Percentiles rank a stretch among this genome's conserved stretches.
These are phyloP conservation scores for Lasiosphaeris hirsuta DNA, from an alignment of 495 filamentous ascomycete species.

Conservation along the genomic window DNA sequence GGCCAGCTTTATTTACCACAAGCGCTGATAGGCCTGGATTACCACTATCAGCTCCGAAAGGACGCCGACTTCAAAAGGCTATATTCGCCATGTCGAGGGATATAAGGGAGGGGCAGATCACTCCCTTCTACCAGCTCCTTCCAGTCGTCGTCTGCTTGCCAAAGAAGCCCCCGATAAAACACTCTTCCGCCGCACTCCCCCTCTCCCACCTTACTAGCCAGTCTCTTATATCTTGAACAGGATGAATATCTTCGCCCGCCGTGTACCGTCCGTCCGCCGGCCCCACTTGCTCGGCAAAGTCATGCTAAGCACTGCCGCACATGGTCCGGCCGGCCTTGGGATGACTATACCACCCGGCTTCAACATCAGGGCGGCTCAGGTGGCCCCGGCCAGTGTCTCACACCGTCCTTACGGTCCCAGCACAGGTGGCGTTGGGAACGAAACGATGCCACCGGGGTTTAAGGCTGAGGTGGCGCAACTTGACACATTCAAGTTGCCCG, in stretches of 20 bases:
- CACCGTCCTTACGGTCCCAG: not conserved
- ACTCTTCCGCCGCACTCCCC: not conserved
- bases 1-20: not conserved
- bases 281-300: slow-evolving; percentile 4
- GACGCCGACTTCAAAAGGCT: not conserved
- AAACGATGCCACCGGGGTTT: slow-evolving; percentile 37
- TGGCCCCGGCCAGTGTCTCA: slow-evolving; percentile 1
- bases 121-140: no score
- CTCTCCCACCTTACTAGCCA: not conserved
- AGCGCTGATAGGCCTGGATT: not conserved
- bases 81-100: not conserved
- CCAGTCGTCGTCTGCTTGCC: not conserved
- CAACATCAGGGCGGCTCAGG: slow-evolving; percentile 15
- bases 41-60: slow-evolving; percentile 3
- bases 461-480: slow-evolving; percentile 32
- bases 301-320: slow-evolving; percentile 17
- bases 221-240: not conserved
- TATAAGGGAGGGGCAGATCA: no score
- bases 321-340: not conserved
- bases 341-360: slow-evolving; percentile 22
- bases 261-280: slow-evolving; percentile 6
- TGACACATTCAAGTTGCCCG: slow-evolving; percentile 35
- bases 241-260: slow-evolving; percentile 9
- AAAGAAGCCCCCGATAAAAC: not conserved
- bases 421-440: not conserved